A percentile compares a stretch with the other conserved stretches of the same genome.
Conservation (phyloP, 2,329 filamentous ascomycete species). For the Sporothrix pseudoabietina region DNA sequence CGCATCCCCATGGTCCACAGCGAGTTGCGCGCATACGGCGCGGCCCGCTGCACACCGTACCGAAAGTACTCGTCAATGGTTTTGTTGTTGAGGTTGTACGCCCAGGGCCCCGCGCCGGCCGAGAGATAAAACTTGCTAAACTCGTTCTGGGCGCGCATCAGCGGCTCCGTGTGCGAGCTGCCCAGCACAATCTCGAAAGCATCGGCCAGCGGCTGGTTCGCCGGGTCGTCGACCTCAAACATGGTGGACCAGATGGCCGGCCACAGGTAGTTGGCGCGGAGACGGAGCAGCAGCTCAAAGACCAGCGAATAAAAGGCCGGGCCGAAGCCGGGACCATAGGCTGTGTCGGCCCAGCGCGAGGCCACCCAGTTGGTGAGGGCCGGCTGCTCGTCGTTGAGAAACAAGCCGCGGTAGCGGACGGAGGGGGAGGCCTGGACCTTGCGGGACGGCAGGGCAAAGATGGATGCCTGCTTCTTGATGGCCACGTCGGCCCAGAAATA, state of each 20-base stretch:
- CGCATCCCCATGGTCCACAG: constrained; percentile 72
- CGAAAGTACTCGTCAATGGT: constrained; percentile 69
- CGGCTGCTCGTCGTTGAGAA: constrained; percentile 71
- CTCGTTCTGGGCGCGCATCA: constrained; percentile 64
- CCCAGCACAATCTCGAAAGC: constrained; percentile 75
- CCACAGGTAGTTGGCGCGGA: constrained; percentile 76
- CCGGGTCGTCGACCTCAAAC: constrained; percentile 70
- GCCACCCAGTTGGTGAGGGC: constrained; percentile 67
- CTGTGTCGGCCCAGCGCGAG: constrained; percentile 47
- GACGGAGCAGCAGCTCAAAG: constrained; percentile 69
- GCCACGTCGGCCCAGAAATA: constrained; percentile 69
- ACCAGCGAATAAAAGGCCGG: constrained; percentile 68
- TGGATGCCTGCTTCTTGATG: constrained; percentile 47
- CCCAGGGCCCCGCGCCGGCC: constrained; percentile 61
- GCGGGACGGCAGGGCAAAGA: constrained; percentile 57
- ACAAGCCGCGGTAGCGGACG: constrained; percentile 69
- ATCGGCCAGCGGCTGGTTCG: constrained; percentile 69
- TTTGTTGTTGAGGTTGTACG: constrained; percentile 69
- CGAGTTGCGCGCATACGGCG: constrained; percentile 64
- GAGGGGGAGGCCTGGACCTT: constrained; percentile 62
- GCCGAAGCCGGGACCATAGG: constrained; percentile 54
- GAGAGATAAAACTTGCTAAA: constrained; percentile 50
- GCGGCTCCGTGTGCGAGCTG: constrained; percentile 72
- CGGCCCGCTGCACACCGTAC: constrained; percentile 66
- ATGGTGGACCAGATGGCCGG: constrained; percentile 67